Evolutionary conservation across 352 stramenopile genomes (phyloP).

Genomic region (Albugo laibachii): DNA sequence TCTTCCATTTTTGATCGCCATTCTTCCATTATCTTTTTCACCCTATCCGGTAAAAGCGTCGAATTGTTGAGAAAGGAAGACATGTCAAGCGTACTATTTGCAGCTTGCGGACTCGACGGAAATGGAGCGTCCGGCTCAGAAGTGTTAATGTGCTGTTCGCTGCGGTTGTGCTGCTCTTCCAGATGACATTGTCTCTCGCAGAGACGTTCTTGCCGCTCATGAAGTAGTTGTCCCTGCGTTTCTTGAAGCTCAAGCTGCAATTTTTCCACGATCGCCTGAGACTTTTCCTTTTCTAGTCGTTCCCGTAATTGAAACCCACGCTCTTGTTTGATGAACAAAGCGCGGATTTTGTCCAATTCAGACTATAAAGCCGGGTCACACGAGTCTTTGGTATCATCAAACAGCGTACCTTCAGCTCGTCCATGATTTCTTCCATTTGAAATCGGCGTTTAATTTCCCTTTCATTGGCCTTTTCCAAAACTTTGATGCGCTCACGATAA

Average conservation of each 20-base stretch:
- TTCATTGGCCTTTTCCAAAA: slow-evolving; percentile 15
- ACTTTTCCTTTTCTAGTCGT: slow-evolving; percentile 10
- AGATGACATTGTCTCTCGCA: neutral
- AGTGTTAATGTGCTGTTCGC: neutral
- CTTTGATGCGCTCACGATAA: neutral
- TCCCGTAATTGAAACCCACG: slow-evolving; percentile 20
- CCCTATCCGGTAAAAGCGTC: slow-evolving; percentile 24
- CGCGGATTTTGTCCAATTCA: slow-evolving; percentile 43
- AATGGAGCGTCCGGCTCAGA: neutral
- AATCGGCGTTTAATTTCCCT: slow-evolving; percentile 24
- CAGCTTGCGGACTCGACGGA: slow-evolving; percentile 2
- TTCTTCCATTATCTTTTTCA: slow-evolving; percentile 34
- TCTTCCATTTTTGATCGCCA: slow-evolving; percentile 39
- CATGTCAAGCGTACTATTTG: slow-evolving; percentile 9
- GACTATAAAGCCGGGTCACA: slow-evolving; percentile 4
- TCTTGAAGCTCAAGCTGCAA: slow-evolving; percentile 22
- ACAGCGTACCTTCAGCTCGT: slow-evolving; percentile 25
- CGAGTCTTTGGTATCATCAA: neutral
- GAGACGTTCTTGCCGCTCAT: slow-evolving; percentile 27
- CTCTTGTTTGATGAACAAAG: slow-evolving; percentile 25
- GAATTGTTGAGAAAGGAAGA: slow-evolving; percentile 38
- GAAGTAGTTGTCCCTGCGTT: slow-evolving; percentile 28
- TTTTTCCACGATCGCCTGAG: slow-evolving; percentile 15
- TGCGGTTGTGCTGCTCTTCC: neutral
- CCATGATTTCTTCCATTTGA: slow-evolving; percentile 39